Conservation (phyloP, 495 filamentous ascomycete species). For the Neurospora sp. region DNA sequence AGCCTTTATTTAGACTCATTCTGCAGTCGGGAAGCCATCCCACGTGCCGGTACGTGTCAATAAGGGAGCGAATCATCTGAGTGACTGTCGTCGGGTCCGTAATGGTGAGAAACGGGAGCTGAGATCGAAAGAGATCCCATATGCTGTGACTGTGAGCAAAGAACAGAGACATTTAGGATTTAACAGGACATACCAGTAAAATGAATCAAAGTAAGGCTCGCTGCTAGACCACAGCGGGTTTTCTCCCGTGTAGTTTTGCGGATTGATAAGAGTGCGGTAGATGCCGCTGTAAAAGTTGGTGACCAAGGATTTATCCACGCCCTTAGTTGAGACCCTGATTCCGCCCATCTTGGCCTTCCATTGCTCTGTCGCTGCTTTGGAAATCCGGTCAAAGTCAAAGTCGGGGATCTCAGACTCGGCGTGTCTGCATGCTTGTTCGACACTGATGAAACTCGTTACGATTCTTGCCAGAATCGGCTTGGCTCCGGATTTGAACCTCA, state of each 20-base stretch:
- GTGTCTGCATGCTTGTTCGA: conserved; percentile 53
- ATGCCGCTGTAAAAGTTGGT: conserved; percentile 61
- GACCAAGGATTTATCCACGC: conserved; percentile 43
- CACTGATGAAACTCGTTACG: conserved; percentile 61
- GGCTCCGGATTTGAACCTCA: conserved; percentile 23
- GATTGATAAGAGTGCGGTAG: conserved; percentile 62
- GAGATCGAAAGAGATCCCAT: conserved; percentile 67
- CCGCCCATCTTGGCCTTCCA: conserved; percentile 57
- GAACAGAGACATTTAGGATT: background rate
- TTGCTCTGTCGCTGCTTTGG: conserved; percentile 39
- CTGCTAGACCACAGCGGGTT: conserved; percentile 62
- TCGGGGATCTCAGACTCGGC: conserved; percentile 58
- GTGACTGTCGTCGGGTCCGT: conserved; percentile 55
- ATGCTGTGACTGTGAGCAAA: conserved; percentile 17
- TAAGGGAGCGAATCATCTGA: conserved; percentile 55
- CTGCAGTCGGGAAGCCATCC: conserved; percentile 62
- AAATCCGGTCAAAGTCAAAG: conserved; percentile 51
- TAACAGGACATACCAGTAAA: conserved; percentile 47
- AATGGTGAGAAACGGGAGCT: conserved; percentile 61
- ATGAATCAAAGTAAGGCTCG: conserved; percentile 76
- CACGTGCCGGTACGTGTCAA: conserved; percentile 62
- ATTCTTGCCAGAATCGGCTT: conserved; percentile 50
- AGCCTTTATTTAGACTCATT: conserved; percentile 55
- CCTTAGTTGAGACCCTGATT: conserved; percentile 45
- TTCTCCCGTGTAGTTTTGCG: conserved; percentile 72